phyloP scores from a whole-genome alignment of 176 grass and related monocot genomes.

The Hyparrhenia diplandra region DNA sequence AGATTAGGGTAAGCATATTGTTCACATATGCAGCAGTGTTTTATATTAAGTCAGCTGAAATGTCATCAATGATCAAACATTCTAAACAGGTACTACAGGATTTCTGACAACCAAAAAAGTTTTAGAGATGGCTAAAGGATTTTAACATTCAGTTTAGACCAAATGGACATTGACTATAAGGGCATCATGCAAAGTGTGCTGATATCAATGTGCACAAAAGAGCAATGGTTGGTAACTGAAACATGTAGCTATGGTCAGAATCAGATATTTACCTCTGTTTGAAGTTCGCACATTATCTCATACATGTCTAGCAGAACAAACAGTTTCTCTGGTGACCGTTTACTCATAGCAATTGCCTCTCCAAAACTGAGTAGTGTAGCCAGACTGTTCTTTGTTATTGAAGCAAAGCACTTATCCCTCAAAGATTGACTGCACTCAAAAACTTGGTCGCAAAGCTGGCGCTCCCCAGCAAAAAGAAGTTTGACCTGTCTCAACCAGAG shows the following conservation, averaged over 20 bases:
- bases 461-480: constrained; percentile 86
- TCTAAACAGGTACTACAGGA: background rate
- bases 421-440: constrained; percentile 83
- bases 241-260: background rate
- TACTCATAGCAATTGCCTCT: constrained; percentile 97
- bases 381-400: constrained; percentile 84
- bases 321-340: constrained; percentile 91
- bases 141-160: background rate
- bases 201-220: background rate
- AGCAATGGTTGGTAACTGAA: background rate
- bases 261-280: constrained; percentile 68
- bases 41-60: background rate
- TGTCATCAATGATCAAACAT: background rate
- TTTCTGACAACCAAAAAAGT: background rate
- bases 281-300: constrained; percentile 95
- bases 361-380: constrained; percentile 89
- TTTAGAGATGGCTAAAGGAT: background rate
- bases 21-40: background rate
- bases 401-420: constrained; percentile 82
- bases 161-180: background rate
- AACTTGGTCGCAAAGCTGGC: constrained; percentile 85
- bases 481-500: constrained; percentile 76
- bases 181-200: too few relatives aligned
- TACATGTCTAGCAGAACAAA: constrained; percentile 99
- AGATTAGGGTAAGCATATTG: background rate